Percentiles rank a stretch among this genome's conserved stretches.
Evolutionary conservation across 805 yeast genomes (phyloP).

Genomic region (Sugiyamaella marilandica): DNA sequence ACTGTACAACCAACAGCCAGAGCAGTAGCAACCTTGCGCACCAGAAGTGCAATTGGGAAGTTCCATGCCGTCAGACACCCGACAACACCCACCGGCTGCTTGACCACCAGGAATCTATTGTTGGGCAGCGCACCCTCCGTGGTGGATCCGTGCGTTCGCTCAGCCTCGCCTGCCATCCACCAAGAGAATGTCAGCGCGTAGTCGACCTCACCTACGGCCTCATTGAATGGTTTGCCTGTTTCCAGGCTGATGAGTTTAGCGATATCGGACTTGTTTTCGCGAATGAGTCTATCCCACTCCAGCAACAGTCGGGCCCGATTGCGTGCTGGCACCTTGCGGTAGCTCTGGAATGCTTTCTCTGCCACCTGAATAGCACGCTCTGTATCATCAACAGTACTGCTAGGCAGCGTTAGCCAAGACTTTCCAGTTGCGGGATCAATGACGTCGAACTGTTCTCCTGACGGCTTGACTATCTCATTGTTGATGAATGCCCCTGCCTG

Average conservation of each 20-base stretch:
- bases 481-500: slow-evolving; percentile 39
- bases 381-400: slow-evolving; percentile 24
- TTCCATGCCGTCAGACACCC: slow-evolving; percentile 81
- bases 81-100: slow-evolving; percentile 77
- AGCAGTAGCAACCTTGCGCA: slow-evolving; percentile 70
- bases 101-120: slow-evolving; percentile 48
- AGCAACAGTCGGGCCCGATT: slow-evolving; percentile 51
- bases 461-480: slow-evolving; percentile 61
- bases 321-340: slow-evolving; percentile 52
- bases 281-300: slow-evolving; percentile 49
- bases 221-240: slow-evolving; percentile 68
- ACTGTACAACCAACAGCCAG: slow-evolving; percentile 75
- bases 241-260: slow-evolving; percentile 61
- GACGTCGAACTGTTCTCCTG: slow-evolving; percentile 55
- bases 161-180: slow-evolving; percentile 73
- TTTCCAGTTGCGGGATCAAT: slow-evolving; percentile 62
- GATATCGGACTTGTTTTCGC: slow-evolving; percentile 56
- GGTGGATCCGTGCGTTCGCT: slow-evolving; percentile 11
- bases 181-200: slow-evolving; percentile 76
- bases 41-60: slow-evolving; percentile 73
- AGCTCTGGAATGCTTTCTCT: slow-evolving; percentile 45
- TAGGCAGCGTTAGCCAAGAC: slow-evolving; percentile 41
- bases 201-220: slow-evolving; percentile 61
- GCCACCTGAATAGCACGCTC: slow-evolving; percentile 60
- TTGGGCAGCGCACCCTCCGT: slow-evolving; percentile 4